Conservation (phyloP, 73 alveolate species). For the Tetrahymena malaccensis region DNA sequence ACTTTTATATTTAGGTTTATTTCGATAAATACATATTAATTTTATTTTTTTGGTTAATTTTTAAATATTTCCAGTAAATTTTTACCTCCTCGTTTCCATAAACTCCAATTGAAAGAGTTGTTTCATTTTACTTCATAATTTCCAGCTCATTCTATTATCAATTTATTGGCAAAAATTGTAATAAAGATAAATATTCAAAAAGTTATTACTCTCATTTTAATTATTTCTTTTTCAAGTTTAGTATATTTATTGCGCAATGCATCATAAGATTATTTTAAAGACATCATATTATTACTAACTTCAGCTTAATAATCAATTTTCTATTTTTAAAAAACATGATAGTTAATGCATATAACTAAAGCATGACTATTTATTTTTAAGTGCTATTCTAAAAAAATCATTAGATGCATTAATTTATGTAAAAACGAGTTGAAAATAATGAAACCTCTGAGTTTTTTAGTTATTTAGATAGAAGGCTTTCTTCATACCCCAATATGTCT, state of each 20-base stretch:
- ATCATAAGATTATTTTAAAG: neutral
- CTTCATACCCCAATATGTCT: neutral
- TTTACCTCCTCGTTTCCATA: neutral
- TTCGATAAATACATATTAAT: too few relatives aligned
- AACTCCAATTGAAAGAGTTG: neutral
- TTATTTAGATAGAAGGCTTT: neutral
- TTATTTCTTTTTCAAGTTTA: neutral
- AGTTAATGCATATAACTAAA: neutral
- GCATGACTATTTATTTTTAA: neutral
- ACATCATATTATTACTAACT: neutral
- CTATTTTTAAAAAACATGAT: neutral
- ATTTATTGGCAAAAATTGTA: neutral
- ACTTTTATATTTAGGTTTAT: too few relatives aligned
- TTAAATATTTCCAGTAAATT: neutral
- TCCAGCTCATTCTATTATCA: neutral
- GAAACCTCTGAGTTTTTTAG: neutral
- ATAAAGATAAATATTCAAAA: neutral
- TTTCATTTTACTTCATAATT: neutral
- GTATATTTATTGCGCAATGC: neutral
- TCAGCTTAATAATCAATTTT: neutral
- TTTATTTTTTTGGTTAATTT: neutral
- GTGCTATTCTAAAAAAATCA: too few relatives aligned
- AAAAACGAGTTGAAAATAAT: neutral
- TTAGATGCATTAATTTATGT: too few relatives aligned
- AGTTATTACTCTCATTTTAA: neutral